Evolutionary conservation across 2,329 filamentous ascomycete genomes (phyloP).

Genomic region (Tolypocladium pustulatum): DNA sequence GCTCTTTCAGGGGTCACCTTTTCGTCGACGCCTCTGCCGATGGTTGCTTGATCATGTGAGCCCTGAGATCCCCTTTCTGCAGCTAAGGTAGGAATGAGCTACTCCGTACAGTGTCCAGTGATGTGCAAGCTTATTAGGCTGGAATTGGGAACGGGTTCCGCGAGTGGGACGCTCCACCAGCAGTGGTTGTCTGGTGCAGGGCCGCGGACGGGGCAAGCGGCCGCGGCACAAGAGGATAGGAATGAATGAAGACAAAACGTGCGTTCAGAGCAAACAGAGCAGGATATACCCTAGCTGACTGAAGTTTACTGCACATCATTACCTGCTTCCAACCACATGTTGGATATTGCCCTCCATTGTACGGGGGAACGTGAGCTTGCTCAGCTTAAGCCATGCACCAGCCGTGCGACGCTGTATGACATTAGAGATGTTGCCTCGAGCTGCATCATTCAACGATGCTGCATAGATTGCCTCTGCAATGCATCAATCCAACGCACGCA

Average conservation of each 20-base stretch:
- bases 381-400: not conserved
- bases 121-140: not conserved
- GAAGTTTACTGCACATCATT: not conserved
- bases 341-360: not conserved
- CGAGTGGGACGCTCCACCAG: not conserved
- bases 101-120: no score
- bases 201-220: not conserved
- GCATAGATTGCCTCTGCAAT: not conserved
- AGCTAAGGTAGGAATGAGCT: no score
- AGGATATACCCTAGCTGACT: not conserved
- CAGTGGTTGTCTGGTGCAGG: not conserved
- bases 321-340: not conserved
- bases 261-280: not conserved
- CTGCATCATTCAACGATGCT: not conserved
- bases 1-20: not conserved
- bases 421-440: not conserved
- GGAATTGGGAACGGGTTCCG: not conserved
- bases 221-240: not conserved
- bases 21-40: not conserved
- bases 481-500: not conserved
- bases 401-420: not conserved
- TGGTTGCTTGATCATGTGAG: not conserved
- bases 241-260: not conserved
- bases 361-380: not conserved
- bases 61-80: not conserved